Evolutionary conservation across 257 asterid species (phyloP).

Genomic region (Nicotiana paniculata): DNA sequence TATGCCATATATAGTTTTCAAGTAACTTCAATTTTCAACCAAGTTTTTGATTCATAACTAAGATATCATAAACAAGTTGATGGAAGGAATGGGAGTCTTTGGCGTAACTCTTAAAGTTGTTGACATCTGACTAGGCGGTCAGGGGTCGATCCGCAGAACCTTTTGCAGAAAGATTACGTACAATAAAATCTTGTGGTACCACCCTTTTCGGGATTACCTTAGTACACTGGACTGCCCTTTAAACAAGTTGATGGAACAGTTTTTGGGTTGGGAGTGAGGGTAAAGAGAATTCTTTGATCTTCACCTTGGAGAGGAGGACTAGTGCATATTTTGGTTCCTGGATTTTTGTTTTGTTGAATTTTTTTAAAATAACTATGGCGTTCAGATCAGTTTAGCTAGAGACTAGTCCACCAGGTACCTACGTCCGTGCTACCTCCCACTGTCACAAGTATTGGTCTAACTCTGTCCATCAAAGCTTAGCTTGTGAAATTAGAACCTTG

Average conservation of each 20-base stretch:
- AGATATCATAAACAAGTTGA: background rate
- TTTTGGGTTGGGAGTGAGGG: background rate
- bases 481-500: background rate
- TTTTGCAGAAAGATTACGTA: too few species aligned
- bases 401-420: background rate
- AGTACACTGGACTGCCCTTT: too few species aligned
- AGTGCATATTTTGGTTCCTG: background rate
- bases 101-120: too few species aligned
- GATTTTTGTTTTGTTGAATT: background rate
- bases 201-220: rapidly evolving
- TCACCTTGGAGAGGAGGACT: background rate
- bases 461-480: background rate
- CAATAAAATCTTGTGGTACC: too few species aligned
- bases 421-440: background rate
- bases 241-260: background rate
- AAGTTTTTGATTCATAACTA: background rate
- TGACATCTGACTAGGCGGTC: too few species aligned
- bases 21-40: background rate
- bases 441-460: background rate
- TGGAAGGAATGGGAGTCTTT: background rate
- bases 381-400: background rate
- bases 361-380: background rate
- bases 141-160: too few species aligned
- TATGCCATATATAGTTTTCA: background rate
- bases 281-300: too few species aligned